These are phyloP conservation scores for Cyathus striatus DNA, from an alignment of 768 basidiomycete genomes.

Conservation along the genomic window DNA sequence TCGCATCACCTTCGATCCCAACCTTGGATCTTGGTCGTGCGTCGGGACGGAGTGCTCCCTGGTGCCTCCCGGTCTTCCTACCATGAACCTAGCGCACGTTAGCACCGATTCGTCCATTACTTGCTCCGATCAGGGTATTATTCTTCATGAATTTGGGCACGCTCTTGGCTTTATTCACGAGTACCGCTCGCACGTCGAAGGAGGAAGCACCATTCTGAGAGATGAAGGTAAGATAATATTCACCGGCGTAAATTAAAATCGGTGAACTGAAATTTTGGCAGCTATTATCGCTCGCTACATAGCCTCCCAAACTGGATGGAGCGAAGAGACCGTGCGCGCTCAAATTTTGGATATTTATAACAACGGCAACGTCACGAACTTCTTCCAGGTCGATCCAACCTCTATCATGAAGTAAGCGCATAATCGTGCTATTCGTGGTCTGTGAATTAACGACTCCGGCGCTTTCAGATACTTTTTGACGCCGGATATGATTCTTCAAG, in stretches of 20 bases:
- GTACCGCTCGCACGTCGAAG: background rate
- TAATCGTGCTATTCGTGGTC: background rate
- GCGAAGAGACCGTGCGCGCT: background rate
- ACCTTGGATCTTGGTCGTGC: background rate
- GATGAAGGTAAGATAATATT: background rate
- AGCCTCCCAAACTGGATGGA: background rate
- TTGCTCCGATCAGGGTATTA: background rate
- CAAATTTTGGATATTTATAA: conserved; percentile 1
- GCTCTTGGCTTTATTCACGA: conserved; percentile 1
- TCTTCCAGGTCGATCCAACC: background rate
- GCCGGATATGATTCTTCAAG: background rate
- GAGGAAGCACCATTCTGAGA: background rate
- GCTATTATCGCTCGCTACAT: background rate
- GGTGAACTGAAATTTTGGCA: background rate
- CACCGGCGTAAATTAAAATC: background rate
- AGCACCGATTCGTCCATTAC: background rate
- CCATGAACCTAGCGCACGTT: background rate
- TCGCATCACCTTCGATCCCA: conserved; percentile 1
- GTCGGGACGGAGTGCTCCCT: background rate
- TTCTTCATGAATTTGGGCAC: conserved; percentile 1
- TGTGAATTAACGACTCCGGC: background rate
- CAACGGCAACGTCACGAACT: background rate
- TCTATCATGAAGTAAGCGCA: conserved; percentile 3
- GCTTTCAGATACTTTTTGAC: background rate
- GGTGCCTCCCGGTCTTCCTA: background rate